Evolutionary conservation across 495 filamentous ascomycete species (phyloP).

Genomic region (Echria macrotheca): DNA sequence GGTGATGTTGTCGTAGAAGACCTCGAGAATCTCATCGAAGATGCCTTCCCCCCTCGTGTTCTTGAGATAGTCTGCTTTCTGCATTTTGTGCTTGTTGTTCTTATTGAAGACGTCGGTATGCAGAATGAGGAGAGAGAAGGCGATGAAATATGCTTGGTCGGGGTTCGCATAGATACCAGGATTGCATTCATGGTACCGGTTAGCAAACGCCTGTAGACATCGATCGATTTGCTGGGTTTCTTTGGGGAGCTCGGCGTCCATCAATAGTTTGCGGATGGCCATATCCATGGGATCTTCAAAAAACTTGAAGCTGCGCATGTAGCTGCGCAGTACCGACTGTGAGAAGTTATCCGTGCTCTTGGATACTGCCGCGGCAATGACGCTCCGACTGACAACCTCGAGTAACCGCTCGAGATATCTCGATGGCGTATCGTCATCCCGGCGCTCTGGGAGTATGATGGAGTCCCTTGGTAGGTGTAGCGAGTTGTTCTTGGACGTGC

Average conservation of each 20-base stretch:
- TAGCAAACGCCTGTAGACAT: constrained; percentile 88
- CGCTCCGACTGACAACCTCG: constrained; percentile 67
- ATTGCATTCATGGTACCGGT: constrained; percentile 97
- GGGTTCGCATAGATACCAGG: constrained; percentile 86
- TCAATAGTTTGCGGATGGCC: constrained; percentile 88
- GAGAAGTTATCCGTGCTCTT: constrained; percentile 82
- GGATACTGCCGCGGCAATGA: constrained; percentile 73
- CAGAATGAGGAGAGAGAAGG: constrained; percentile 91
- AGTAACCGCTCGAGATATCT: constrained; percentile 81
- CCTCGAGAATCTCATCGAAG: constrained; percentile 85
- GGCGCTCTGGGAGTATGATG: constrained; percentile 68
- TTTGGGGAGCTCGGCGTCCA: constrained; percentile 93
- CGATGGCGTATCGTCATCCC: constrained; percentile 85
- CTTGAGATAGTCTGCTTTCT: constrained; percentile 90
- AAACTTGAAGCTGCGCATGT: constrained; percentile 91
- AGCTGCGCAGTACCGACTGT: constrained; percentile 76
- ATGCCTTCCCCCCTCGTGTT: constrained; percentile 88
- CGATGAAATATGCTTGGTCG: constrained; percentile 97
- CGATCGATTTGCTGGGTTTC: constrained; percentile 98
- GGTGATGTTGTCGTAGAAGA: constrained; percentile 96
- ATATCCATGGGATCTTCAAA: constrained; percentile 97
- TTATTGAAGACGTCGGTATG: constrained; percentile 99
- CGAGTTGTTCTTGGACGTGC: constrained; percentile 65
- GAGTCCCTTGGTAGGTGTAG: constrained; percentile 56
- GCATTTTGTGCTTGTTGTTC: constrained; percentile 99